Base-by-base conservation (phyloP, 371 early-diverging fungal species). In the Mortierella sp. region DNA sequence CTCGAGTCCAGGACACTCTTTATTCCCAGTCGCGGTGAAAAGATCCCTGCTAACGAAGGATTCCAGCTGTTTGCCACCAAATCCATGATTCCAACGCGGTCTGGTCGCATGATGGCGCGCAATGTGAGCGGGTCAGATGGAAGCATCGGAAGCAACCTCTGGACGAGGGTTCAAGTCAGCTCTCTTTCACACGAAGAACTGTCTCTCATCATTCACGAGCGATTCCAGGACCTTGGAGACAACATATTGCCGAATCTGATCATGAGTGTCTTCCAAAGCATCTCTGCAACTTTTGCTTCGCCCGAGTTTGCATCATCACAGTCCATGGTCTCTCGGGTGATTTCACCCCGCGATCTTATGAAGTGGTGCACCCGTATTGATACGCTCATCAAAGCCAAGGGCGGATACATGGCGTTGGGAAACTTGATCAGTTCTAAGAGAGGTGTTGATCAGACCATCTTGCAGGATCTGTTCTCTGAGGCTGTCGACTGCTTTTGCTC, bases 31-130 rank as follows among this genome's bases (percentile, higher is more conserved):
- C 89, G 97, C n/a, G 97, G 99, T 39, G 97, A 99, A 81, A 87
- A 88, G 60, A 89, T 99, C 28, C 82, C 83, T 30, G 98, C 99
- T 0, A 94, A 96, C 50, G 90, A 89, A 72, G 93, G 92, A 17
- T 99, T 99, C 81, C 94, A 94, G 50, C 79, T 99, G 37, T 99
- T 99, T 85, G 99, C 97, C 32, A 99, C 99, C 50, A 83, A 83
- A 64, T 89, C 81, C 14, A 84, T 87, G 67, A 79, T 87, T 17
- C 82, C 86, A 26, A 81, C 85, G 7, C 80, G 85, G 27, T 82
- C 57, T 11, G 62, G 57, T 24, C 59, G 64, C 51, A 67, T 68
- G 63, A 79, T 78, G 51, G 67, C 79, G n/a, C 79, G 80, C 21
- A 72, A 62, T 31, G 68, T 81, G 17, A 78, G 84, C 21, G 87